Evolutionary conservation across 306 rosid species (phyloP).

Genomic region (Gynostemma pentaphyllum): DNA sequence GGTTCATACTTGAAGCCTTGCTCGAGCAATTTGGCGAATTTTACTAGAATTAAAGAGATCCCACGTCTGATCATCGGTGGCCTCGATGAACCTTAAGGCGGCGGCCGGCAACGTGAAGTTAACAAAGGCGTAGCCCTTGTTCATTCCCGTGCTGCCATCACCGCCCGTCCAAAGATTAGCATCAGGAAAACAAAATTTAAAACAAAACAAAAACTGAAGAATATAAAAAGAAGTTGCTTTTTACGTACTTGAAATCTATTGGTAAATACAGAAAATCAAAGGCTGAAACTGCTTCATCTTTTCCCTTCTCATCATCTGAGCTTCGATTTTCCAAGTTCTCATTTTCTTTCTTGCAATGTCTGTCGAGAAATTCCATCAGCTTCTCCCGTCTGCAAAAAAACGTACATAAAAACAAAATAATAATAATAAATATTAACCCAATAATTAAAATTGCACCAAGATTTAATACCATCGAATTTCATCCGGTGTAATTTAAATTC

Average conservation of each 20-base stretch:
- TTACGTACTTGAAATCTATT: constrained; percentile 40
- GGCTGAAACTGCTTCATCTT: constrained; percentile 1
- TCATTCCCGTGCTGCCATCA: constrained; percentile 36
- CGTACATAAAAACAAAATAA: background rate
- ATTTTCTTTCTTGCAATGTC: constrained; percentile 28
- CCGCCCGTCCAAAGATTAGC: too few species aligned
- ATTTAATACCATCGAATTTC: too few species aligned
- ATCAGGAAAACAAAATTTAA: too few species aligned
- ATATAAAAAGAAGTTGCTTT: too few species aligned
- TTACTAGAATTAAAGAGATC: constrained; percentile 32
- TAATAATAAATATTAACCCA: too few species aligned
- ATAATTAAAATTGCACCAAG: too few species aligned
- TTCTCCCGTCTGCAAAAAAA: constrained; percentile 20
- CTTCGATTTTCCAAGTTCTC: background rate
- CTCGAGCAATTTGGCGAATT: constrained; percentile 29
- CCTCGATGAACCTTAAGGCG: constrained; percentile 29
- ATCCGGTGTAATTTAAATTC: too few species aligned
- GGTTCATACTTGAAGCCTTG: constrained; percentile 61
- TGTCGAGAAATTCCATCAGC: constrained; percentile 33
- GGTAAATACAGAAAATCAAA: constrained; percentile 57
- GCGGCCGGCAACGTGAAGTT: constrained; percentile 40
- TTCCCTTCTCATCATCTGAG: background rate
- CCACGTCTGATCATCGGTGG: constrained; percentile 27
- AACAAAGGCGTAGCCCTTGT: constrained; percentile 63
- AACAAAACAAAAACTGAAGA: too few species aligned